Percentiles rank a stretch among this genome's conserved stretches.
phyloP scores from a whole-genome alignment of 2,329 filamentous ascomycete species.

The Oidium heveae region DNA sequence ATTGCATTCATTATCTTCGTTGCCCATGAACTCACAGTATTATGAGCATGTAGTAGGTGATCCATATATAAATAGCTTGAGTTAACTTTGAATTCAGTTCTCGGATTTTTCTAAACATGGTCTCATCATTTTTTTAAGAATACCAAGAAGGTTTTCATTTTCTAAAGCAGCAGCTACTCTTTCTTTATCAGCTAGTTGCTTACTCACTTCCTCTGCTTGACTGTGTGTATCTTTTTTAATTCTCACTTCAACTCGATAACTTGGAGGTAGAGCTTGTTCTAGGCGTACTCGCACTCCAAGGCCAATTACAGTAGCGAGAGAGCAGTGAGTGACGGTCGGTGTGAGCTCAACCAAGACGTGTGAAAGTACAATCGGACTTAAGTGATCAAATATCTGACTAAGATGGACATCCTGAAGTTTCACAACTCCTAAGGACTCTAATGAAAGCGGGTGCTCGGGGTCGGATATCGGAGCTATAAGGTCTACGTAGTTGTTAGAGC shows the following conservation, averaged over 20 bases:
- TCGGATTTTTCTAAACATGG: slow-evolving; percentile 34
- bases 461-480: slow-evolving; percentile 84
- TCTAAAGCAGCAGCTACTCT: slow-evolving; percentile 82
- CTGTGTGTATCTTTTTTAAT: slow-evolving; percentile 94
- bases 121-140: slow-evolving; percentile 82
- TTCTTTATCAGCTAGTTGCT: slow-evolving; percentile 91
- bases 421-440: slow-evolving; percentile 82
- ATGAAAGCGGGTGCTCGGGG: no score
- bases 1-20: no score
- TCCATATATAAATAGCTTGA: no score
- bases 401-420: slow-evolving; percentile 88
- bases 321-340: slow-evolving; percentile 92
- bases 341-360: slow-evolving; percentile 73
- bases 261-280: slow-evolving; percentile 71
- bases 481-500: slow-evolving; percentile 27
- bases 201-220: slow-evolving; percentile 87
- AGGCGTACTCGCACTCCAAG: slow-evolving; percentile 76
- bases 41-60: no score
- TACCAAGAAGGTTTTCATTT: slow-evolving; percentile 70
- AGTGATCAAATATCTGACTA: slow-evolving; percentile 31
- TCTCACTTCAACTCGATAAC: slow-evolving; percentile 74
- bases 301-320: slow-evolving; percentile 84
- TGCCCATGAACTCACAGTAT: no score
- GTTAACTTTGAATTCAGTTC: neutral
- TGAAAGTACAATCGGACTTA: slow-evolving; percentile 30